Evolutionary conservation across 768 basidiomycete species (phyloP), one percentile per base, ranked within the genome.

Genomic region (Pisolithus orientalis): DNA sequence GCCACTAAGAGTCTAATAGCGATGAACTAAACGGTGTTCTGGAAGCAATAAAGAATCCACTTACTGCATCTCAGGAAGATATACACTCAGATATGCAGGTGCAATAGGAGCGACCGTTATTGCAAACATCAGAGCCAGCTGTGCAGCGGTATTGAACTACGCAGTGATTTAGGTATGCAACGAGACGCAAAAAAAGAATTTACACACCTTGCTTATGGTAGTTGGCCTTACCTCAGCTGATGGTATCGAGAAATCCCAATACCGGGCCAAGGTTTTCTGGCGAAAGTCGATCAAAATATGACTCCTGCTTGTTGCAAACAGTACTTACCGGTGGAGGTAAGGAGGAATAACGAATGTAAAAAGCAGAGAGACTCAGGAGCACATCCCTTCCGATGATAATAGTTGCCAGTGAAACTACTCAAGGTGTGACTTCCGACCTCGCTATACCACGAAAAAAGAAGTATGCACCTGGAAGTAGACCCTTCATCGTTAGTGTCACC

Each of bases 231-330:
- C 93, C 69, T 96, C 94, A 1, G 93, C 95, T 1, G 94, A 95
- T 1, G 96, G 93, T 47, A 96, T 83, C 9, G 90, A 89, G 56
- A 96, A 91, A 65, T 97, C 90, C 90, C 94, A 99, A 70, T 98
- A 99, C 32, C 96, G 82, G 25, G 73, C 66, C 63, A 92, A 87
- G 0, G 94, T 96, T 91, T 91, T 90, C 89, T 94, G 66, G 11
- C 43, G 24, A 42, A 40, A 44, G 50, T 55, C 34, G 51, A 2
- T 24, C 29, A 17, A 31, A 40, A 42, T 16, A 51, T 40, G 59
- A 39, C 42, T 37, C 48, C 27, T 47, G 32, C 34, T 39, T 14
- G 17, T 37, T 42, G 29, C 29, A 25, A 24, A n/a, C 28, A 57
- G 17, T 34, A 54, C 39, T 48, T 69, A 94, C 94, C 5, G 95